Conservation (phyloP, 495 filamentous ascomycete genomes). For the Penicillium chermesinum region DNA sequence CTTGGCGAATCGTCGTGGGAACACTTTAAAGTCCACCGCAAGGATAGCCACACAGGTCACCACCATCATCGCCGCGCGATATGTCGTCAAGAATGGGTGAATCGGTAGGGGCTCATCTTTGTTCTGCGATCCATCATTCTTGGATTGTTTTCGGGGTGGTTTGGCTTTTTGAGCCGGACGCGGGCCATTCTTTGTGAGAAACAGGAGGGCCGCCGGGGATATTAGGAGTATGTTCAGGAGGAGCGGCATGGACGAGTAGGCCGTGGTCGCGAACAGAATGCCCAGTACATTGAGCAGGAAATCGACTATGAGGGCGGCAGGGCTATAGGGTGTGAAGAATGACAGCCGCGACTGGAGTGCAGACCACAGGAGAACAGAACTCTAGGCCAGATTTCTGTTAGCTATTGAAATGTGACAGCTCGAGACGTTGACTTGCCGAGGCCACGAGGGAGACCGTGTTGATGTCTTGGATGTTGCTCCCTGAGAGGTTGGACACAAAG, state of each 20-base stretch:
- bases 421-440: slow-evolving; percentile 54
- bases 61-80: slow-evolving; percentile 88
- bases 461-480: slow-evolving; percentile 79
- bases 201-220: slow-evolving; percentile 60
- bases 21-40: slow-evolving; percentile 92
- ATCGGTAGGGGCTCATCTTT: slow-evolving; percentile 57
- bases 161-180: slow-evolving; percentile 49
- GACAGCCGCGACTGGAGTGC: slow-evolving; percentile 79
- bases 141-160: slow-evolving; percentile 47
- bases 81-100: slow-evolving; percentile 87
- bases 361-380: slow-evolving; percentile 81
- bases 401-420: neutral
- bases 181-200: slow-evolving; percentile 42
- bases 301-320: slow-evolving; percentile 65
- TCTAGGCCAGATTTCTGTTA: slow-evolving; percentile 40
- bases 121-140: slow-evolving; percentile 19
- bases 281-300: slow-evolving; percentile 80
- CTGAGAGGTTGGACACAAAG: slow-evolving; percentile 89
- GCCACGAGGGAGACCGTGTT: slow-evolving; percentile 78
- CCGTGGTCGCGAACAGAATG: slow-evolving; percentile 76
- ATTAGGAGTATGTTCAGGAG: slow-evolving; percentile 73
- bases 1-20: slow-evolving; percentile 93
- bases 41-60: slow-evolving; percentile 88
- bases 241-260: slow-evolving; percentile 72
- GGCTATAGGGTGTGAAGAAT: slow-evolving; percentile 73